Percentiles rank a stretch among this genome's conserved stretches.
phyloP scores from a whole-genome alignment of 805 yeast genomes.

The Saturnispora diversa region DNA sequence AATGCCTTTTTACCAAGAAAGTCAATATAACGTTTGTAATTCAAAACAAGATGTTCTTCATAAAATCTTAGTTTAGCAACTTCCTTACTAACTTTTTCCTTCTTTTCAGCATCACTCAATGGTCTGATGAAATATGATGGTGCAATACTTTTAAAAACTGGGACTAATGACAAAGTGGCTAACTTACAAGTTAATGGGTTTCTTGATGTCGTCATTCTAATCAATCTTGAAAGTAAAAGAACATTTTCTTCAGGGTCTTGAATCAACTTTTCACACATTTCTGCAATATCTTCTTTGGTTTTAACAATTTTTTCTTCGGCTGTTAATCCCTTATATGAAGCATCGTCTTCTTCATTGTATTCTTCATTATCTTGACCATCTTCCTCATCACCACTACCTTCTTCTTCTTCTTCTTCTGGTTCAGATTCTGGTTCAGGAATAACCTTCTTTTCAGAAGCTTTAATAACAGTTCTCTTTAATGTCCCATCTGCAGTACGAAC shows the following conservation, averaged over 20 bases:
- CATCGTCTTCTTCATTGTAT: slow-evolving; percentile 27
- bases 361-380: slow-evolving; percentile 14
- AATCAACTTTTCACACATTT: slow-evolving; percentile 62
- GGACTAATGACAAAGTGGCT: slow-evolving; percentile 69
- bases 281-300: slow-evolving; percentile 78
- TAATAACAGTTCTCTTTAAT: slow-evolving; percentile 56
- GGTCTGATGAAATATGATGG: slow-evolving; percentile 87
- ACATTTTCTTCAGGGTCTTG: slow-evolving; percentile 89
- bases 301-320: slow-evolving; percentile 48
- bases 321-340: slow-evolving; percentile 37
- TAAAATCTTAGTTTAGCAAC: slow-evolving; percentile 68
- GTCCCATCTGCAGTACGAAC: slow-evolving; percentile 66
- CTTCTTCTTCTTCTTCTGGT: slow-evolving; percentile 12
- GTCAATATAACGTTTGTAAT: slow-evolving; percentile 62
- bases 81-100: slow-evolving; percentile 77
- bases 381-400: slow-evolving; percentile 15
- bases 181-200: slow-evolving; percentile 61
- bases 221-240: slow-evolving; percentile 51
- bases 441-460: slow-evolving; percentile 14
- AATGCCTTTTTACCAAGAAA: slow-evolving; percentile 35
- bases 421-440: slow-evolving; percentile 4
- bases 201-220: slow-evolving; percentile 62
- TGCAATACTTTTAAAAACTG: slow-evolving; percentile 75
- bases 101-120: slow-evolving; percentile 68
- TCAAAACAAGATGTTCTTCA: slow-evolving; percentile 67